Conservation (phyloP, 345 rosid species). For the Arabis alpina region DNA sequence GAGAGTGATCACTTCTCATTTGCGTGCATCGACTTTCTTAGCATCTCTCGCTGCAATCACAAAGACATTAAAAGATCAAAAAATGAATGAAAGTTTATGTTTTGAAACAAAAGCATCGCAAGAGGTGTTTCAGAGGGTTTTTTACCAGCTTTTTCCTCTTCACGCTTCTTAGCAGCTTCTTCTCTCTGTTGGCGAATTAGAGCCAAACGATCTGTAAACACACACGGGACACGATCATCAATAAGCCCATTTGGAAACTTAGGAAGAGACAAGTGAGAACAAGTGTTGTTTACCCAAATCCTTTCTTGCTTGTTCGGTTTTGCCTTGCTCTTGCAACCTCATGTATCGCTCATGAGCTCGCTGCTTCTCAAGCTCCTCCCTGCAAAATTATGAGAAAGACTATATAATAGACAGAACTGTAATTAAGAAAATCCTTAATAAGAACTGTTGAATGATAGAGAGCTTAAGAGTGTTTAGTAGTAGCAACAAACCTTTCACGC, state of each 20-base stretch:
- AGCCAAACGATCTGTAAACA: conserved; percentile 68
- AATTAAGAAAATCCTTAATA: not conserved
- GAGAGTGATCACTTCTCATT: conserved; percentile 40
- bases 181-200: conserved; percentile 88
- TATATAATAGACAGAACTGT: not conserved
- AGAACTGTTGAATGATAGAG: not conserved
- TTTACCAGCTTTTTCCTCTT: conserved; percentile 66
- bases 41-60: conserved; percentile 49
- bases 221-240: conserved; percentile 1
- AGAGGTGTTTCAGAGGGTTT: not conserved
- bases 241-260: not conserved
- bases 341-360: conserved; percentile 95
- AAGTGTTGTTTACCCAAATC: conserved; percentile 63
- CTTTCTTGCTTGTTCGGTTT: conserved; percentile 93
- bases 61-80: conserved; percentile 27
- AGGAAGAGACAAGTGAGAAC: conserved; percentile 1
- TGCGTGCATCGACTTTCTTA: conserved; percentile 58
- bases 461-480: conserved; percentile 3
- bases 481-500: conserved; percentile 82
- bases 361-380: conserved; percentile 97
- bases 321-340: conserved; percentile 99
- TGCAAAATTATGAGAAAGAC: conserved; percentile 34
- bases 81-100: not conserved
- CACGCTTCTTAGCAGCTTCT: conserved; percentile 72
- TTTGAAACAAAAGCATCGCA: not conserved